phyloP scores from a whole-genome alignment of 2,329 filamentous ascomycete genomes.

The Epichloe baconii region DNA sequence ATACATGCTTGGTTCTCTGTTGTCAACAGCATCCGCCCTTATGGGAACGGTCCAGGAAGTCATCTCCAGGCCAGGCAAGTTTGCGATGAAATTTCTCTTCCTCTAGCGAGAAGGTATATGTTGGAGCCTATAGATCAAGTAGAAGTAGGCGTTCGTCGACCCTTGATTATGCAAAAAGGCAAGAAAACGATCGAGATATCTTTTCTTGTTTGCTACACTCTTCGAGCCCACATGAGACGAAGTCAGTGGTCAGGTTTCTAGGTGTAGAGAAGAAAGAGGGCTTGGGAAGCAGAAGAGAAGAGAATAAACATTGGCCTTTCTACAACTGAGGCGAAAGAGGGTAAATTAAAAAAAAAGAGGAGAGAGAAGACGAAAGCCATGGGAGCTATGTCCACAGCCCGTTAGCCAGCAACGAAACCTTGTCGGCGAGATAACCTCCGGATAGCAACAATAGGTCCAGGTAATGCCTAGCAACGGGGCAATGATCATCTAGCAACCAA shows the following conservation, averaged over 20 bases:
- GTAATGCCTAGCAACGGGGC: conserved; percentile 6
- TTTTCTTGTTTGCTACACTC: background rate
- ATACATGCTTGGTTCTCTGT: conserved; percentile 22
- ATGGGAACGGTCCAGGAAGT: conserved; percentile 24
- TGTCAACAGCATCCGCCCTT: conserved; percentile 21
- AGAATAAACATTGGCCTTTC: background rate
- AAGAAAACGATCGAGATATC: background rate
- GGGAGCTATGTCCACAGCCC: background rate
- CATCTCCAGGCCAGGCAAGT: conserved; percentile 13
- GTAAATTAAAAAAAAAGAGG: background rate
- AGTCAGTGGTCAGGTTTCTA: background rate
- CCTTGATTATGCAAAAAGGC: background rate
- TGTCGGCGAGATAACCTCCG: conserved; percentile 4
- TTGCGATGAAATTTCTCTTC: background rate
- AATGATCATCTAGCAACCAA: conserved; percentile 7
- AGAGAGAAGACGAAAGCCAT: background rate
- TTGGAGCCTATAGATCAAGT: background rate
- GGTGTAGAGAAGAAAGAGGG: background rate
- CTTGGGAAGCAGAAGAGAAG: background rate
- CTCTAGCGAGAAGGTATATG: background rate
- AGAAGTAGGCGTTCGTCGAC: background rate
- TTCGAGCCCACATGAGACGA: background rate
- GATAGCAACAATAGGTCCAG: conserved; percentile 6
- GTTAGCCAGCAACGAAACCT: conserved; percentile 2
- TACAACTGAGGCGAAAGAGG: background rate